Conservation (phyloP, 257 asterid genomes). For the Forsythia suspensa region DNA sequence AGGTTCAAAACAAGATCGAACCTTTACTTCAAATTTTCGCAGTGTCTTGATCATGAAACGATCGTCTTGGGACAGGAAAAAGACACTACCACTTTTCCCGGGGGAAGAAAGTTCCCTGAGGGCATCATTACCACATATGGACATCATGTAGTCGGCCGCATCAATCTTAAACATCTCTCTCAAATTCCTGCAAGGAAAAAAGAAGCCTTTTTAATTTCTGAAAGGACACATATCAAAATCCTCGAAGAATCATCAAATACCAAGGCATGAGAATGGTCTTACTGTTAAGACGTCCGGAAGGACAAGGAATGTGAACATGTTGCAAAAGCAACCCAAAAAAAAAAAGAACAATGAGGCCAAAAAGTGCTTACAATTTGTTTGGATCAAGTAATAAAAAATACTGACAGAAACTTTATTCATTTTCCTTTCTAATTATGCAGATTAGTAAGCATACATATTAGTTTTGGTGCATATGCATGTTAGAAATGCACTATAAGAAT, state of each 20-base stretch:
- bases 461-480: background rate
- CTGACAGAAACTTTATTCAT: background rate
- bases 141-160: constrained; percentile 98
- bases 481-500: background rate
- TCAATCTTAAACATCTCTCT: constrained; percentile 95
- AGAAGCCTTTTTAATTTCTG: constrained; percentile 21
- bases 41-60: constrained; percentile 97
- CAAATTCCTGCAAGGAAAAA: constrained; percentile 57
- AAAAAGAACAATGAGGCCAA: background rate
- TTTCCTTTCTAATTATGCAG: background rate
- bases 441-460: background rate
- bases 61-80: constrained; percentile 92
- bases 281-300: background rate
- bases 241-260: background rate
- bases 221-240: constrained; percentile 1
- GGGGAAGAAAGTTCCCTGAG: constrained; percentile 97
- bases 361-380: background rate
- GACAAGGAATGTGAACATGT: background rate
- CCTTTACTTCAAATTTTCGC: constrained; percentile 97
- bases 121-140: constrained; percentile 95
- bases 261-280: background rate
- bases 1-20: constrained; percentile 32
- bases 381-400: background rate
- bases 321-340: background rate
- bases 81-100: constrained; percentile 98